Conservation (phyloP, 768 basidiomycete genomes). For the Lentinula sp. region DNA sequence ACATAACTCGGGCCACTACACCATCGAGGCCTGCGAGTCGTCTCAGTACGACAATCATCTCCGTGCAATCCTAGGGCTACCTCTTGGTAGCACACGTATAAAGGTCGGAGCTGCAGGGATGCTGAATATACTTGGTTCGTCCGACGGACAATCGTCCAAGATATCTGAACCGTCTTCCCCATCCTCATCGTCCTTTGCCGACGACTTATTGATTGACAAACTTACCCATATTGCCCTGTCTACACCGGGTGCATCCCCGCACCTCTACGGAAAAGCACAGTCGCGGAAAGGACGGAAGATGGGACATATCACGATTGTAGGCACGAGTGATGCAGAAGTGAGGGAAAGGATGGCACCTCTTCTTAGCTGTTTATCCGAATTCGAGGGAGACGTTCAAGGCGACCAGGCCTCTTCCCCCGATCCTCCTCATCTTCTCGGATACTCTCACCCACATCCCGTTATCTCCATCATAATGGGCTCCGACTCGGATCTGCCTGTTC, state of each 20-base stretch:
- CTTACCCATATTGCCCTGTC: constrained; percentile 47
- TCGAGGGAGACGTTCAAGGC: constrained; percentile 27
- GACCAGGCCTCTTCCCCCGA: constrained; percentile 42
- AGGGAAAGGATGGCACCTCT: constrained; percentile 66
- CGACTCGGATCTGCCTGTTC: constrained; percentile 93
- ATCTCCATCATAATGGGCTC: constrained; percentile 98
- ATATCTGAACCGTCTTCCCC: background rate
- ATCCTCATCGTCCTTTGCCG: constrained; percentile 39
- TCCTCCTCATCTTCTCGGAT: constrained; percentile 38
- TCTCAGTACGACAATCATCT: constrained; percentile 98
- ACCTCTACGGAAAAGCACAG: constrained; percentile 93
- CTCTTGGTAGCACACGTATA: constrained; percentile 82
- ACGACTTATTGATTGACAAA: constrained; percentile 51
- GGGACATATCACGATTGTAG: constrained; percentile 94
- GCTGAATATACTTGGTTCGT: constrained; percentile 84
- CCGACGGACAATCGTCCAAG: background rate
- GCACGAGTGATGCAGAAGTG: constrained; percentile 71
- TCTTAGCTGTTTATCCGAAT: constrained; percentile 36
- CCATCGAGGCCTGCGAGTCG: constrained; percentile 94
- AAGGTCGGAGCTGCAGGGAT: constrained; percentile 85
- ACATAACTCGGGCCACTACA: constrained; percentile 98
- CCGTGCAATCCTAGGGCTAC: constrained; percentile 85
- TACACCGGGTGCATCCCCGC: constrained; percentile 72
- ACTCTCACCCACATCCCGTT: constrained; percentile 65
- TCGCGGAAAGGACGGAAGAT: constrained; percentile 91